Base-by-base conservation (phyloP, 2,329 filamentous ascomycete species). In the Claviceps sp. region DNA sequence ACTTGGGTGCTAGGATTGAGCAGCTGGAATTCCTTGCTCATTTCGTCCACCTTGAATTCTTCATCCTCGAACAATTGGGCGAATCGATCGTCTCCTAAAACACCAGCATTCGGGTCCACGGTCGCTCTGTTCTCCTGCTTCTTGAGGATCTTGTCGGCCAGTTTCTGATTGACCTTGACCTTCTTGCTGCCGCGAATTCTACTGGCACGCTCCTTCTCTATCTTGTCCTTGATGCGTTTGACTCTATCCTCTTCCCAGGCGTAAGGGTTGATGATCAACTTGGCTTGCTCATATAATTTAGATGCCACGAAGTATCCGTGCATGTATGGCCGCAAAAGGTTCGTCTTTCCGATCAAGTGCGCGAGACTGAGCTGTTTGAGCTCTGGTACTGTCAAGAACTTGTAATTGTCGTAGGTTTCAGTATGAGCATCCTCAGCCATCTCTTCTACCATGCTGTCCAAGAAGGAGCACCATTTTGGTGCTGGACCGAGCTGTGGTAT, bases 301-400 rank as follows among this genome's bases (percentile, higher is more conserved):
- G 94, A 91, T 38, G 87, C 88, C 48, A 98, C 90, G 70, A 98
- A 98, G 75, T 93, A 97, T 60, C 93, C 94, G 66, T 98, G 93
- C 94, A 98, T 98, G 65, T 98, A 98, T 44, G 93, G 93, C 45
- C 91, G 79, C 42, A 98, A 73, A 20, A 97, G 72, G 62, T 87
- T 93, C 30, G 89, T 95, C 60, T 88, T 90, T 58, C 91, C 91
- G 53, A 98, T 78, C 47, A 98, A 75, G 65, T 97, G 91, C 50
- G 87, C 84, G 62, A 98, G 69, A 65, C 88, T 94, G 58, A 98
- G 78, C 38, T 84, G 81, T 60, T 86, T 86, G 50, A 98, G 76
- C 66, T 98, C 90, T 44, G 87, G 82, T 55, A 88, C 68, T 2
- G 91, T 95, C 63, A 98, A 75, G 79, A 98, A 98, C 70, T 97